Evolutionary conservation across 495 filamentous ascomycete species (phyloP), one percentile per base, ranked within the genome.

Genomic region (Podospora pseudoanserina): DNA sequence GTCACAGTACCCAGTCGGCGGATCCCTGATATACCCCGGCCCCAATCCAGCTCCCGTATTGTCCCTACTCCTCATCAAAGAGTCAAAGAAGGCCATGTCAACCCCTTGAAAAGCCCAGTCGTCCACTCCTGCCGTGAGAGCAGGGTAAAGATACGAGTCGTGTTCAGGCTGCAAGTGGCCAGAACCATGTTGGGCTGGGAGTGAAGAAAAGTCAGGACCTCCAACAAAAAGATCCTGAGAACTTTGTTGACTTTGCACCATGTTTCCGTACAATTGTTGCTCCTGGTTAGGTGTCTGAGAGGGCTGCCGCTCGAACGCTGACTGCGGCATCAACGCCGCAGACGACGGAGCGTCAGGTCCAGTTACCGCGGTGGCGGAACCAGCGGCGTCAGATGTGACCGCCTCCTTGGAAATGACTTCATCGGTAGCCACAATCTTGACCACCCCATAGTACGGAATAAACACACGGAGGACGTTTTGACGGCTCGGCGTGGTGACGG

Each of bases 61-160:
- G n/a, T 19, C 23, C 23, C n/a, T 9, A 18, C 55, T 26, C 18
- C 55, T 58, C 85, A 87, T 58, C 55, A 58, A 58, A 19, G 55
- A 58, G 55, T 58, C 55, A 26, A 58, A 58, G 55, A 70, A 65
- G 4, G 60, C 64, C 55, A 60, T 32, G 20, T 70, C 60, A n/a
- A 70, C 68, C 3, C 68, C 68, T 11, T 60, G 64, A 18, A 67
- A 44, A 0, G 68, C 60, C 68, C 64, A 67, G 9, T 64, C 60
- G 19, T 57, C 19, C 2, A 4, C 23, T n/a, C 49, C 65, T 13
- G 55, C 55, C 3, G 55, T 58, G n/a, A 58, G 23, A 58, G n/a
- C 55, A 26, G 55, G 55, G 18, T 58, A 58, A 11, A 58, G 55
- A 20, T 58, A 58, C 13, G 39, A 49, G 39, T 49, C 39, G 39